Evolutionary conservation across 306 rosid genomes (phyloP).

Genomic region (peach (Prunus persica)): Prunus_persica_NCBIv2 NC_034012.1:25094501-25095000

Average conservation of each 20-base stretch:
- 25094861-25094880: background rate
- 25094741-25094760: background rate
- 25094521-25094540: no score
- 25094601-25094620: background rate
- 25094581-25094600: background rate
- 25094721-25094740: background rate
- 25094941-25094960: no score
- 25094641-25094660: no score
- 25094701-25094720: background rate
- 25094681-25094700: background rate
- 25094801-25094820: background rate
- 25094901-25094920: background rate
- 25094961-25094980: background rate
- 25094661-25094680: background rate
- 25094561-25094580: no score
- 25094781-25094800: background rate
- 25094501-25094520: no score
- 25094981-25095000: background rate
- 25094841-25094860: background rate
- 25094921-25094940: no score
- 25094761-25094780: background rate
- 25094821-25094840: background rate
- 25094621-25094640: no score
- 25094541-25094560: no score
- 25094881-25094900: background rate